These are phyloP conservation scores for Aspergillus sp. DNA, from an alignment of 2,329 filamentous ascomycete genomes.

Conservation along the genomic window DNA sequence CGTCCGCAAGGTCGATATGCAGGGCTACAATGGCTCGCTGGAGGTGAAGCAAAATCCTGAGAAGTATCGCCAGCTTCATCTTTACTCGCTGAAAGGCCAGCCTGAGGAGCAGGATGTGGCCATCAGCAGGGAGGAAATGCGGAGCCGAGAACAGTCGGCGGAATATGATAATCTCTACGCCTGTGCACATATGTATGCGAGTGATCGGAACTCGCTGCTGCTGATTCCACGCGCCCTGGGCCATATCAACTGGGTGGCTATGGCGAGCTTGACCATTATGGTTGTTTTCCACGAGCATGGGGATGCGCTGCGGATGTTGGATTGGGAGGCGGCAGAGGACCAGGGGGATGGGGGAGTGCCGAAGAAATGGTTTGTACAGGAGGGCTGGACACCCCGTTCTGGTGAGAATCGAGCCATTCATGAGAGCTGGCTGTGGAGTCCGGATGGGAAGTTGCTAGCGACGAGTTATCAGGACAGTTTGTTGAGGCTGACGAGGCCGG, in stretches of 20 bases:
- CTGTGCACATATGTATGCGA: constrained; percentile 58
- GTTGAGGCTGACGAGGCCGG: constrained; percentile 32
- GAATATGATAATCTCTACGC: constrained; percentile 55
- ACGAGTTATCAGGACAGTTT: constrained; percentile 53
- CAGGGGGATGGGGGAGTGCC: constrained; percentile 20
- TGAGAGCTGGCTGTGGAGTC: constrained; percentile 48
- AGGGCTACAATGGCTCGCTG: constrained; percentile 42
- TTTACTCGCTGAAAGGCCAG: constrained; percentile 48
- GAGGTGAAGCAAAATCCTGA: constrained; percentile 29
- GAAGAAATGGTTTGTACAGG: constrained; percentile 51
- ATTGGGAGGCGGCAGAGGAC: constrained; percentile 25
- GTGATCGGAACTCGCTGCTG: constrained; percentile 56
- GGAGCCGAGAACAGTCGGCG: constrained; percentile 27
- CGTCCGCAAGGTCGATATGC: constrained; percentile 55
- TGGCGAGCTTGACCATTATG: constrained; percentile 50
- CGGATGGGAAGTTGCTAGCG: constrained; percentile 45
- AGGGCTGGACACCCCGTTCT: constrained; percentile 47
- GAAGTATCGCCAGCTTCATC: constrained; percentile 44
- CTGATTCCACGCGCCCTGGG: constrained; percentile 53
- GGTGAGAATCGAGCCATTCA: constrained; percentile 48
- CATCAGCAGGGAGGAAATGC: constrained; percentile 18
- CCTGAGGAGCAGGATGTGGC: constrained; percentile 27
- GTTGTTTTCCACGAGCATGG: constrained; percentile 49
- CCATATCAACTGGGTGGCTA: constrained; percentile 39
- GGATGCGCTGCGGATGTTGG: constrained; percentile 42